Evolutionary conservation across 768 basidiomycete species (phyloP), one percentile per base, ranked within the genome.

Genomic region (Gymnopilus dilepis): DNA sequence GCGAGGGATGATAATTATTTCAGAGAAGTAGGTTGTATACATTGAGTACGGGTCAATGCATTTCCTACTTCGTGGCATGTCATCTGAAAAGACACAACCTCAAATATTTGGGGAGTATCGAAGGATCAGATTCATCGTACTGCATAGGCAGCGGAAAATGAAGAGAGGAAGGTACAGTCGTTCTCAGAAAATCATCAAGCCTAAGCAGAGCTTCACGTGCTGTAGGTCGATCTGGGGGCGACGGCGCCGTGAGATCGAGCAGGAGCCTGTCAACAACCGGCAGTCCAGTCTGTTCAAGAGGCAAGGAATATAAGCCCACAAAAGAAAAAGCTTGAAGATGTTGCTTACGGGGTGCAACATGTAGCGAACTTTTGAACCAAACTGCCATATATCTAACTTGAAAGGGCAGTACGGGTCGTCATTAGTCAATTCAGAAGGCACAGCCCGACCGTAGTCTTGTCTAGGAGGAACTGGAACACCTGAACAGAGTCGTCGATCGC

Each of bases 341-440:
- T 6, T n/a, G 19, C 19, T 41, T 41, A 41, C 40, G 40, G 40
- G 40, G 15, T 41, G 19, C 7, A 41, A 21, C 17, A 6, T n/a
- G 17, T 41, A 33, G 7, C 28, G 48, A 17, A 65, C 17, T 30
- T 59, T 31, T 7, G 9, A 42, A 4, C 58, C 58, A 17, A 65
- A 41, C 17, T 65, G 64, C 64, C 64, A 65, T 12, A 65, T 55
- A 45, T 65, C 64, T 22, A 65, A 19, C 4, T 24, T 30, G 28
- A 65, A 65, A 0, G 64, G 64, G 13, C 52, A 59, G 28, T 65
- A 65, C 2, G 57, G 31, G 8, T 47, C 31, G 7, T 30, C 53
- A 8, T 8, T 19, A 3, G 9, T 6, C 8, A 64, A 53, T 26
- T 65, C 64, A 1, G 60, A 52, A 19, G 64, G 50, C 2, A 22